These are phyloP conservation scores for Ceratocystis diversiconidia DNA, from an alignment of 2,329 filamentous ascomycete genomes.

Conservation along the genomic window DNA sequence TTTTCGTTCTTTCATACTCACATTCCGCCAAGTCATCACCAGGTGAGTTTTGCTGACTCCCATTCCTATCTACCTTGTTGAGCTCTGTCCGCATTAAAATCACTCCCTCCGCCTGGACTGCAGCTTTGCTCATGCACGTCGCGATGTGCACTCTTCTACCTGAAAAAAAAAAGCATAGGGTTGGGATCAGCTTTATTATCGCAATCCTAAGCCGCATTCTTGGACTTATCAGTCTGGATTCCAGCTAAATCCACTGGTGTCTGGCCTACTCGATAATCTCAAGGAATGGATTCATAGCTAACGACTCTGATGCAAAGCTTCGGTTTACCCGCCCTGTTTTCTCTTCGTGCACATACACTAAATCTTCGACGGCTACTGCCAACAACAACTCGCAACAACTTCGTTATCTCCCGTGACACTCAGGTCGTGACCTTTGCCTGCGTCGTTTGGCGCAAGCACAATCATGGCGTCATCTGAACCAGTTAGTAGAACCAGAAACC, in stretches of 20 bases:
- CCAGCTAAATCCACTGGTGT: background rate
- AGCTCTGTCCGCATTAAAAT: background rate
- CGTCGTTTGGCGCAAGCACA: constrained; percentile 2
- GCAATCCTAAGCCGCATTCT: background rate
- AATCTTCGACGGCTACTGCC: background rate
- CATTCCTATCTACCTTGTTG: background rate
- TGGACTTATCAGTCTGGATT: background rate
- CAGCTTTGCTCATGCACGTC: background rate
- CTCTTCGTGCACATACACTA: background rate
- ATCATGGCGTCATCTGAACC: constrained; percentile 16
- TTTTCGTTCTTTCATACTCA: background rate
- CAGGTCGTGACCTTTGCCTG: background rate
- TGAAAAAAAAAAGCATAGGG: background rate
- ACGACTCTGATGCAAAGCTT: background rate
- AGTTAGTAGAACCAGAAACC: constrained; percentile 9
- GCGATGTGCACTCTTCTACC: background rate
- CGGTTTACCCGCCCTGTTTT: background rate
- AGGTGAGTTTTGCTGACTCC: background rate
- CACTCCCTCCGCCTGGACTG: background rate
- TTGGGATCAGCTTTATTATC: background rate
- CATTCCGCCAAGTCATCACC: background rate
- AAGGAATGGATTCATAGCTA: background rate
- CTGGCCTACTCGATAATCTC: background rate
- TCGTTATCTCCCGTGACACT: background rate
- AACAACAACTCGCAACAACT: background rate